A percentile compares a stretch with the other conserved stretches of the same genome.
phyloP scores from a whole-genome alignment of 768 basidiomycete genomes.

The Tylopilus cervinicoccineus region DNA sequence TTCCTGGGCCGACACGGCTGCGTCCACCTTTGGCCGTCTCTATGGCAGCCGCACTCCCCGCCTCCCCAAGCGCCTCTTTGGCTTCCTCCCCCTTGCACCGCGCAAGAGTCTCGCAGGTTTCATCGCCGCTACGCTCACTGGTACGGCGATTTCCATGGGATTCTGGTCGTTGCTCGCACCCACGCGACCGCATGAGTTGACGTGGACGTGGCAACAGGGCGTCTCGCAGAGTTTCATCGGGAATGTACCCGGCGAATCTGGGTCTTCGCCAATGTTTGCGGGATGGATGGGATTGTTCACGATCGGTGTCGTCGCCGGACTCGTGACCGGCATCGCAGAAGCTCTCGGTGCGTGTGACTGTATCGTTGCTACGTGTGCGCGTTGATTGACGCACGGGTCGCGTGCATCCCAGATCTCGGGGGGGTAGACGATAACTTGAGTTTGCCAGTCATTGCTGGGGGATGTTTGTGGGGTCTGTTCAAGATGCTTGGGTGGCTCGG shows the following conservation, averaged over 20 bases:
- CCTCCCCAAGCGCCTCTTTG: slow-evolving; percentile 48
- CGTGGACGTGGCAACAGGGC: slow-evolving; percentile 58
- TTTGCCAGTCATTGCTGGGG: slow-evolving; percentile 83
- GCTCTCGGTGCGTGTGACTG: slow-evolving; percentile 77
- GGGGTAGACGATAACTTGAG: slow-evolving; percentile 87
- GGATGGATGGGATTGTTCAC: slow-evolving; percentile 46
- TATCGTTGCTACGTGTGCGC: neutral
- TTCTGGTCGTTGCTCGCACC: slow-evolving; percentile 73
- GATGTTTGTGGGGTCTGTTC: slow-evolving; percentile 56
- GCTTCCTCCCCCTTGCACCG: slow-evolving; percentile 63
- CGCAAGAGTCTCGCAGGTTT: slow-evolving; percentile 87
- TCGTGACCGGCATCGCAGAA: slow-evolving; percentile 84
- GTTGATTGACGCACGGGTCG: neutral
- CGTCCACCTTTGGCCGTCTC: slow-evolving; percentile 87
- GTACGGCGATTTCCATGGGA: slow-evolving; percentile 56
- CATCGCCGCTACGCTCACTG: slow-evolving; percentile 70
- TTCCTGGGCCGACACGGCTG: slow-evolving; percentile 94
- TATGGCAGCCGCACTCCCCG: slow-evolving; percentile 67
- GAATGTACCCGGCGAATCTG: neutral
- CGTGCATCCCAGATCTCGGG: slow-evolving; percentile 60
- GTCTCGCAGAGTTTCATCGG: slow-evolving; percentile 32
- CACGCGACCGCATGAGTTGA: slow-evolving; percentile 37
- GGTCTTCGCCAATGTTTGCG: slow-evolving; percentile 12
- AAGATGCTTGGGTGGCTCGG: slow-evolving; percentile 37
- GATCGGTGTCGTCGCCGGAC: slow-evolving; percentile 61